These are phyloP conservation scores for Aspergillus piperis DNA, from an alignment of 2,329 filamentous ascomycete species.

Conservation along the genomic window DNA sequence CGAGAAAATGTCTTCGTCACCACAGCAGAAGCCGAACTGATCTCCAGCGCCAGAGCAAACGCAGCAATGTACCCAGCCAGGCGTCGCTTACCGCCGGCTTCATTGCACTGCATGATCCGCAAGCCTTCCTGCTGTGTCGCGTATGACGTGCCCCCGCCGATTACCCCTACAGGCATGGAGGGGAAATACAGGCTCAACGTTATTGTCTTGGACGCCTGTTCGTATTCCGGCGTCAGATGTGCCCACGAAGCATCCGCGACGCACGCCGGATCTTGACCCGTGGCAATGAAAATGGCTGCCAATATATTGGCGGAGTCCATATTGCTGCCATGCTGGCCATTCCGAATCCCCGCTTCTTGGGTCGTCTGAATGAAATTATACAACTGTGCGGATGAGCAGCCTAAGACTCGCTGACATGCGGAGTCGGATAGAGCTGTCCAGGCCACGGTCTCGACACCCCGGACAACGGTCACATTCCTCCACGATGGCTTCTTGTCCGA, in stretches of 20 bases:
- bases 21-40: slow-evolving; percentile 26
- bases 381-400: slow-evolving; percentile 18
- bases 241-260: slow-evolving; percentile 24
- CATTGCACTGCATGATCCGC: slow-evolving; percentile 25
- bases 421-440: slow-evolving; percentile 25
- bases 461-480: slow-evolving; percentile 23
- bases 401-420: slow-evolving; percentile 21
- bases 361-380: slow-evolving; percentile 10
- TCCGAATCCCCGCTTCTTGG: slow-evolving; percentile 22
- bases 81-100: slow-evolving; percentile 24
- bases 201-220: slow-evolving; percentile 21
- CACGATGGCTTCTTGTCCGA: slow-evolving; percentile 31
- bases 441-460: slow-evolving; percentile 29
- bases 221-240: slow-evolving; percentile 25
- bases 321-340: slow-evolving; percentile 21
- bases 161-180: slow-evolving; percentile 28
- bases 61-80: slow-evolving; percentile 29
- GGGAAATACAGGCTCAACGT: slow-evolving; percentile 28
- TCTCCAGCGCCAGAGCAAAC: slow-evolving; percentile 30
- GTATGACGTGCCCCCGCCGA: slow-evolving; percentile 29
- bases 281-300: slow-evolving; percentile 28
- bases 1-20: slow-evolving; percentile 23
- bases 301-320: slow-evolving; percentile 25
- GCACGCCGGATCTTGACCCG: slow-evolving; percentile 27
- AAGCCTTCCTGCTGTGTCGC: slow-evolving; percentile 29